Base-by-base conservation (phyloP, 2,329 filamentous ascomycete genomes). In the Herpotrichia juniperi region DNA sequence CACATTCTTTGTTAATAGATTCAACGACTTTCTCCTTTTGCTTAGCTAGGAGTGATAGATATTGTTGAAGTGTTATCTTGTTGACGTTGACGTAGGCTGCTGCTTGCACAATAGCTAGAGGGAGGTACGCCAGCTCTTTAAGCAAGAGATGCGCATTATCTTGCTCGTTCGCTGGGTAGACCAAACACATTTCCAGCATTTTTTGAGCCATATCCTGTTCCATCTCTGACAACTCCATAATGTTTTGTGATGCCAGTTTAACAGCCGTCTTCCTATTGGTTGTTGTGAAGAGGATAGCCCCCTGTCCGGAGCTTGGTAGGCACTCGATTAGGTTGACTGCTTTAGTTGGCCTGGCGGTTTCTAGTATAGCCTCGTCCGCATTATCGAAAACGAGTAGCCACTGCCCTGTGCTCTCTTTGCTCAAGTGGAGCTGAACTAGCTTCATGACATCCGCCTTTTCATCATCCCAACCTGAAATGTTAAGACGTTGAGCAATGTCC, bases 51-150 rank as follows among this genome's bases (percentile, higher is more conserved):
- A 37, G 34, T 21, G 34, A 37, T 1, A 78, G 48, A 53, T 79
- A 79, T 16, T 68, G 48, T 4, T 67, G 54, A 21, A 69, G 39
- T 1, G 57, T 34, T 28, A 60, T 67, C 2, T 42, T 50, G 21
- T 62, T 70, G 21, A 22, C 54, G 22, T 73, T 76, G 16, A 80
- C 62, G 39, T 77, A 80, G 3, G 76, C 74, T 4, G 71, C 61
- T 79, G 46, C 42, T 35, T 47, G 37, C 32, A 45, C 44, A 19
- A 52, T 48, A 16, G 44, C 50, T 16, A 53, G 46, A 46, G 77
- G 77, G 16, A 79, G 68, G 47, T 62, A 72, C 1, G 58, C 62
- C 9, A 79, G 70, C 34, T 70, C 56, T 3, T 30, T 42, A 1
- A 54, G 42, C 14, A 54, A 30, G 6, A 21, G 21, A 5, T 22